Conservation (phyloP, 352 stramenopile genomes). For the Pythium myriotylum region DNA sequence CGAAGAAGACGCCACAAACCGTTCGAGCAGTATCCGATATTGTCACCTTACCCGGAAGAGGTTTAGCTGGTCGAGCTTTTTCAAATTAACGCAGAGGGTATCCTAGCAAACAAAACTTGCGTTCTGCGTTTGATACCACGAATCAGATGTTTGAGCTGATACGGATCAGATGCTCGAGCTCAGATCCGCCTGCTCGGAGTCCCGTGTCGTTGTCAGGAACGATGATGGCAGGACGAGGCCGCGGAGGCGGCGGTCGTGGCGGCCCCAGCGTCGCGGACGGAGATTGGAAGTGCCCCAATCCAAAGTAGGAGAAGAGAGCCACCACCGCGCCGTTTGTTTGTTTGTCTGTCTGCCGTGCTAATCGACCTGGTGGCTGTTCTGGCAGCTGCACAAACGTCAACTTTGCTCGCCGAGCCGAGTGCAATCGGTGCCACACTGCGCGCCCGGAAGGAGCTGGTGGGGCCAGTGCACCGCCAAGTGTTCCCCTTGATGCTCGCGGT, state of each 20-base stretch:
- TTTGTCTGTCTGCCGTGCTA: background rate
- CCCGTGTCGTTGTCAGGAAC: background rate
- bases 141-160: too few species aligned
- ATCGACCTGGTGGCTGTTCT: background rate
- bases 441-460: constrained; percentile 46
- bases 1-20: too few species aligned
- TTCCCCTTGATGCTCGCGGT: constrained; percentile 44
- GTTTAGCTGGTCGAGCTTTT: too few species aligned
- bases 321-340: background rate
- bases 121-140: too few species aligned
- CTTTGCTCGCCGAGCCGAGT: constrained; percentile 76
- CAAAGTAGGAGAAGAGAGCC: constrained; percentile 38
- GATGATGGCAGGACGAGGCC: constrained; percentile 19
- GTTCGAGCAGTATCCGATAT: too few species aligned
- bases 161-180: too few species aligned
- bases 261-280: constrained; percentile 57
- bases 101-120: too few species aligned
- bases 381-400: constrained; percentile 83
- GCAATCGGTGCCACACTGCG: constrained; percentile 81
- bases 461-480: constrained; percentile 25
- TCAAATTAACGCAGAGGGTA: too few species aligned
- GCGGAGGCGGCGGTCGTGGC: constrained; percentile 45
- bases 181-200: background rate
- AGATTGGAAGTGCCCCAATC: constrained; percentile 84
- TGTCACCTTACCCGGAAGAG: too few species aligned